Conservation (phyloP, 176 grass and related monocot genomes). For the Triticum aestivum region DNA sequence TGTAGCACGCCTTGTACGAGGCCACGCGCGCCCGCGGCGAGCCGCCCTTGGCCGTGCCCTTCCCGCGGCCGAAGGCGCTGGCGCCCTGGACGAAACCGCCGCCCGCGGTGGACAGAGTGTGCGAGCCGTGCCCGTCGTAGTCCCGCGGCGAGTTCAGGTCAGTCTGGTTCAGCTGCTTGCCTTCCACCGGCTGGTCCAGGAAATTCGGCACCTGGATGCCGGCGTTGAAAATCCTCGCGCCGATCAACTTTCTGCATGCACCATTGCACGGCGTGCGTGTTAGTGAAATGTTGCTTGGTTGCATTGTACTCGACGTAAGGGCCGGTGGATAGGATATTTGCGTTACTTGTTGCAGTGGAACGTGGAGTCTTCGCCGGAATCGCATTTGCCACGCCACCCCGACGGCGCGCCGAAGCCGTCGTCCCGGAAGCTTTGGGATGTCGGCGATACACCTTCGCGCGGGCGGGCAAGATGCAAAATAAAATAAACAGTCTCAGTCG, state of each 20-base stretch:
- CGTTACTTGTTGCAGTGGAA: constrained; percentile 9
- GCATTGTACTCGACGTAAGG: neutral
- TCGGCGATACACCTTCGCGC: constrained; percentile 39
- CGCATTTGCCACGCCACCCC: constrained; percentile 10
- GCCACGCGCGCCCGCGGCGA: constrained; percentile 59
- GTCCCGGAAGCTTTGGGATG: constrained; percentile 26
- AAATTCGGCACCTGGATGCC: neutral
- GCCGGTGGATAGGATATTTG: too few species aligned
- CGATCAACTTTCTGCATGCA: constrained; percentile 62
- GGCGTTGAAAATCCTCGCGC: constrained; percentile 54
- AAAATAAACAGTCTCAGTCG: too few species aligned
- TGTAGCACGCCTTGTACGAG: constrained; percentile 72
- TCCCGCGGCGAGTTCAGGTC: constrained; percentile 62
- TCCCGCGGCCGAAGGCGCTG: constrained; percentile 44
- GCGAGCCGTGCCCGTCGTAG: constrained; percentile 52
- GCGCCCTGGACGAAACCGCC: constrained; percentile 39
- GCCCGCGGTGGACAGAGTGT: constrained; percentile 72
- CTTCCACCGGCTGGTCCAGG: neutral
- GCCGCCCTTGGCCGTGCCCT: constrained; percentile 60
- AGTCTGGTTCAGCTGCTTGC: neutral
- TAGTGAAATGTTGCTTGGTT: neutral
- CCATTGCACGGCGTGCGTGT: neutral
- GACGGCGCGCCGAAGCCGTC: neutral
- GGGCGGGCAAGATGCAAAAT: neutral
- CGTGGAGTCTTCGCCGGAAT: neutral